Conservation (phyloP, 2,329 filamentous ascomycete species). For the Colletotrichum paranaense region DNA sequence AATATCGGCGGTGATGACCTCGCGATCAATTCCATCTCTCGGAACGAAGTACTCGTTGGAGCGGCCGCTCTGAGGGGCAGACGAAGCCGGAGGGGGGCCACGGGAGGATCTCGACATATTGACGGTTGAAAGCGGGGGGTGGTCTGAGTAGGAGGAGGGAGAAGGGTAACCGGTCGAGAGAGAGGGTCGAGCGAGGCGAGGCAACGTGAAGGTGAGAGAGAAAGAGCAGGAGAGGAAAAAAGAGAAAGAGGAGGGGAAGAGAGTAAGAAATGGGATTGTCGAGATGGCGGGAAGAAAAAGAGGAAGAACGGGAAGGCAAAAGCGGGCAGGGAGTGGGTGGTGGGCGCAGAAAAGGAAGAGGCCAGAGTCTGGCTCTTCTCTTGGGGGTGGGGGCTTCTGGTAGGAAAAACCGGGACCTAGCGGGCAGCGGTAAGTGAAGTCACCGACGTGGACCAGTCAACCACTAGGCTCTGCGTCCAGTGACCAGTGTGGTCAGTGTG, state of each 20-base stretch:
- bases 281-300: conserved; percentile 43
- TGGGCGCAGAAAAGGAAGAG: conserved; percentile 43
- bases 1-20: conserved; percentile 87
- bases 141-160: conserved; percentile 31
- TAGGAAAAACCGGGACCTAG: conserved; percentile 32
- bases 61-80: conserved; percentile 55
- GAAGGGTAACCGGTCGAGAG: conserved; percentile 21
- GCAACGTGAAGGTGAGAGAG: conserved; percentile 9
- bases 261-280: conserved; percentile 41
- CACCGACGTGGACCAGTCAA: conserved; percentile 17
- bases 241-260: conserved; percentile 39
- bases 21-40: conserved; percentile 83
- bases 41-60: conserved; percentile 86
- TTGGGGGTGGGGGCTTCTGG: conserved; percentile 28
- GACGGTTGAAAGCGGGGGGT: conserved; percentile 37
- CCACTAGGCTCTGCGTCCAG: neutral
- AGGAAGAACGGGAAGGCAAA: conserved; percentile 42
- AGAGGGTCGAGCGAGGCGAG: conserved; percentile 30
- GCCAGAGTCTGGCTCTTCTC: conserved; percentile 34
- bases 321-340: conserved; percentile 42
- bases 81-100: conserved; percentile 44
- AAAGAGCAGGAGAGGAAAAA: conserved; percentile 38
- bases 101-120: conserved; percentile 55
- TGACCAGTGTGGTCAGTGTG: conserved; percentile 4
- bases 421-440: conserved; percentile 7